Evolutionary conservation across 2,329 filamentous ascomycete genomes (phyloP).

Genomic region (Aspergillus amoenus): DNA sequence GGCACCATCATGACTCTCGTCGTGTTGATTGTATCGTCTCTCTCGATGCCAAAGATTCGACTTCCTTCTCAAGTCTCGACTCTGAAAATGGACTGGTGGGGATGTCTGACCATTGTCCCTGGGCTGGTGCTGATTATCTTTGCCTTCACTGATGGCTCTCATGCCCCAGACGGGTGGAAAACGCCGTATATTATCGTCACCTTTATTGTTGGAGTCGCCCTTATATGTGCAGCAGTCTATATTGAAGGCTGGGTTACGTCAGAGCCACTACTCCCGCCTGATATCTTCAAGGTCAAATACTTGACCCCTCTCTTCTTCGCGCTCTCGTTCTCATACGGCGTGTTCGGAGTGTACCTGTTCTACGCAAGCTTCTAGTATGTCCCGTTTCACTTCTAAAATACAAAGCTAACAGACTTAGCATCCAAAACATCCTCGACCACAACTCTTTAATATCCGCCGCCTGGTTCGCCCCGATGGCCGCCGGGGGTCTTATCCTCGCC

Average conservation of each 20-base stretch:
- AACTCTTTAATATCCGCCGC: neutral
- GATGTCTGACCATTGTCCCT: neutral
- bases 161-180: slow-evolving; percentile 9
- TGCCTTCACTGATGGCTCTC: slow-evolving; percentile 3
- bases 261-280: neutral
- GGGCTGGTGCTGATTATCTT: slow-evolving; percentile 6
- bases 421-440: slow-evolving; percentile 3
- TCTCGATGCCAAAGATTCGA: neutral
- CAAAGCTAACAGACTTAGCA: neutral
- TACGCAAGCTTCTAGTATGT: slow-evolving; percentile 13
- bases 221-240: slow-evolving; percentile 7
- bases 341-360: slow-evolving; percentile 12
- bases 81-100: slow-evolving; percentile 1
- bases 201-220: neutral
- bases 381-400: neutral
- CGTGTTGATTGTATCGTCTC: neutral
- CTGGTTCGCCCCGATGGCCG: slow-evolving; percentile 2
- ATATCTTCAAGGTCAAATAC: slow-evolving; percentile 14
- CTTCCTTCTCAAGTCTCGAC: neutral
- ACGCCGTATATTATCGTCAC: slow-evolving; percentile 11
- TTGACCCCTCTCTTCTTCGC: slow-evolving; percentile 8
- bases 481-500: neutral
- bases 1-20: slow-evolving; percentile 2
- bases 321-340: slow-evolving; percentile 7
- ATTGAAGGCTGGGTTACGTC: slow-evolving; percentile 5